These are phyloP conservation scores for Hypoxylon sp. DNA, from an alignment of 2,329 filamentous ascomycete genomes.

Conservation along the genomic window DNA sequence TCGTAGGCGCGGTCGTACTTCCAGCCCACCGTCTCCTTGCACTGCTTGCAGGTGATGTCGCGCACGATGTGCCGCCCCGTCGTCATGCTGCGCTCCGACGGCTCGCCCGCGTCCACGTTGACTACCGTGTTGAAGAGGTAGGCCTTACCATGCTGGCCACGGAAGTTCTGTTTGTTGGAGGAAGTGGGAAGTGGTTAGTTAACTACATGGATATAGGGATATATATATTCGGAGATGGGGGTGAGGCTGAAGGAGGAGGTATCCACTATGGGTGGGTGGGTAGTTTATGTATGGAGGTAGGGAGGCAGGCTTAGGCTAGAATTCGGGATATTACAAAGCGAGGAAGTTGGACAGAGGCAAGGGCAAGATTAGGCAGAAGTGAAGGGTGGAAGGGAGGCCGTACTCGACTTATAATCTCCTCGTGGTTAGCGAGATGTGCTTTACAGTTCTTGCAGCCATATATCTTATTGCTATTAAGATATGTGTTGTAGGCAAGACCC, in stretches of 20 bases:
- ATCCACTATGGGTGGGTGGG: not conserved
- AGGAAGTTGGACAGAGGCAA: constrained; percentile 9
- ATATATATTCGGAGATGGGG: not conserved
- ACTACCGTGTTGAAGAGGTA: constrained; percentile 96
- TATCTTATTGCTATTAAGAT: constrained; percentile 87
- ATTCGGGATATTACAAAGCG: not conserved
- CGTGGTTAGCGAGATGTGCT: constrained; percentile 93
- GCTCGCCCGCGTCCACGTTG: constrained; percentile 86
- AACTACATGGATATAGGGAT: not conserved
- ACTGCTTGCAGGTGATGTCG: constrained; percentile 92
- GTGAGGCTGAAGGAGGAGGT: constrained; percentile 3
- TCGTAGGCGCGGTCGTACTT: constrained; percentile 99
- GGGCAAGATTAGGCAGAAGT: constrained; percentile 12
- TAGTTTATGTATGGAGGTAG: constrained; percentile 7
- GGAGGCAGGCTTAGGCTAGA: constrained; percentile 3
- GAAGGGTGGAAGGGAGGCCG: constrained; percentile 26
- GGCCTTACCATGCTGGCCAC: constrained; percentile 97
- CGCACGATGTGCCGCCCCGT: constrained; percentile 94
- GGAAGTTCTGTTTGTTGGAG: constrained; percentile 82
- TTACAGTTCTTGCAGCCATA: constrained; percentile 97
- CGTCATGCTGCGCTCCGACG: constrained; percentile 98
- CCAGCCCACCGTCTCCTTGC: constrained; percentile 94
- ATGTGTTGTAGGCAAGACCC: constrained; percentile 93
- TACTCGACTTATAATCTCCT: constrained; percentile 95
- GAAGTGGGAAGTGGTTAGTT: not conserved